These are phyloP conservation scores for Phytopythium vexans DNA, from an alignment of 352 stramenopile genomes.

Conservation along the genomic window DNA sequence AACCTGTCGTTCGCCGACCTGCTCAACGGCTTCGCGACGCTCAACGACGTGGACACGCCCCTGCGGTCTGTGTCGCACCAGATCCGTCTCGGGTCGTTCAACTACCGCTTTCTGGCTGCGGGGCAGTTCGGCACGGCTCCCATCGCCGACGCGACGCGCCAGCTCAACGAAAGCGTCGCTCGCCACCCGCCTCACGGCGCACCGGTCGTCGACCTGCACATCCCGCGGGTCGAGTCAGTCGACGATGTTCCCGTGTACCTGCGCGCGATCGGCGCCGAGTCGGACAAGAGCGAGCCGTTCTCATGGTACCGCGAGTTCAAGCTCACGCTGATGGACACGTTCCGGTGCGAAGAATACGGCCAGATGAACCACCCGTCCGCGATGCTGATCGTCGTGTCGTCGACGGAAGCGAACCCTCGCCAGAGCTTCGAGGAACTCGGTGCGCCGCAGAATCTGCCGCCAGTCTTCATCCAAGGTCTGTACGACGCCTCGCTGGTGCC, in stretches of 20 bases:
- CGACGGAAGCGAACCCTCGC: constrained; percentile 76
- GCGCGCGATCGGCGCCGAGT: constrained; percentile 45
- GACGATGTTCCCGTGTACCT: constrained; percentile 72
- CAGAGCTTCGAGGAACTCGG: constrained; percentile 71
- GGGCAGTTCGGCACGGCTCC: constrained; percentile 45
- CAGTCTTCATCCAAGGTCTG: constrained; percentile 63
- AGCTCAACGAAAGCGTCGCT: constrained; percentile 65
- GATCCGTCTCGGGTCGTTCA: constrained; percentile 57
- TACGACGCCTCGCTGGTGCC: constrained; percentile 75
- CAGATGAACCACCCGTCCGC: constrained; percentile 69
- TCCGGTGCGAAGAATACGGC: constrained; percentile 79
- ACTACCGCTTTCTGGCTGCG: constrained; percentile 71
- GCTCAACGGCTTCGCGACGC: constrained; percentile 66
- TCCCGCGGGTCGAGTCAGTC: constrained; percentile 48
- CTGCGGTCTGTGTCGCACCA: constrained; percentile 74
- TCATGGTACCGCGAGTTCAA: constrained; percentile 84
- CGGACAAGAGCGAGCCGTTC: constrained; percentile 43
- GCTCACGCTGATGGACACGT: constrained; percentile 74
- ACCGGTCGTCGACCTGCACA: constrained; percentile 53
- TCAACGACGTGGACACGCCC: constrained; percentile 61
- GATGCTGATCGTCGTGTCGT: constrained; percentile 79
- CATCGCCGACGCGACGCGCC: constrained; percentile 44
- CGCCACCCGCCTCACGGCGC: constrained; percentile 35
- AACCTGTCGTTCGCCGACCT: constrained; percentile 69
- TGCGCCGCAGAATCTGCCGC: constrained; percentile 39